phyloP scores from a whole-genome alignment of 2,329 filamentous ascomycete species.

The Colletotrichum caudatum region DNA sequence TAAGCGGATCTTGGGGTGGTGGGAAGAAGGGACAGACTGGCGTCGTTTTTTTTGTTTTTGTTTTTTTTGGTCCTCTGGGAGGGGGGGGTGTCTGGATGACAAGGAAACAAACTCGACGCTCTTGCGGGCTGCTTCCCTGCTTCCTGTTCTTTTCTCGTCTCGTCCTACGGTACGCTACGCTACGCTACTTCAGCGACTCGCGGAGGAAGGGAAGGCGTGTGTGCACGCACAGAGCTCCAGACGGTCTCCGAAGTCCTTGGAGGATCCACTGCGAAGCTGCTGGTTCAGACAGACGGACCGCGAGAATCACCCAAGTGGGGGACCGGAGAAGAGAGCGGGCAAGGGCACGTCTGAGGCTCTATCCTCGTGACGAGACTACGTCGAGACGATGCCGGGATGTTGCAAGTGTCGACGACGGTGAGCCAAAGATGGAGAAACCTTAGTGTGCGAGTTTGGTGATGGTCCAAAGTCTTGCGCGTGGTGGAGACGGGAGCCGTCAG shows the following conservation, averaged over 20 bases:
- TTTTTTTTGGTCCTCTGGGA: background rate
- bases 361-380: conserved; percentile 32
- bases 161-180: background rate
- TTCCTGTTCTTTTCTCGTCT: conserved; percentile 28
- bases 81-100: conserved; percentile 39
- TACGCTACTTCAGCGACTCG: conserved; percentile 22
- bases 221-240: conserved; percentile 40
- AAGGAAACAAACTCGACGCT: conserved; percentile 40
- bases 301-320: conserved; percentile 43
- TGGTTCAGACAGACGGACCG: conserved; percentile 40
- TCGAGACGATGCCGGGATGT: conserved; percentile 31
- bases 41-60: conserved; percentile 15
- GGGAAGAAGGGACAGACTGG: conserved; percentile 35
- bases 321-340: conserved; percentile 35
- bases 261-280: conserved; percentile 38
- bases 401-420: conserved; percentile 37
- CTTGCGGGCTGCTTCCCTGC: conserved; percentile 32
- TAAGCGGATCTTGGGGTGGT: conserved; percentile 36
- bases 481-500: conserved; percentile 4
- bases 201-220: conserved; percentile 19
- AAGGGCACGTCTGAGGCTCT: conserved; percentile 36
- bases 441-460: conserved; percentile 23
- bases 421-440: conserved; percentile 39
- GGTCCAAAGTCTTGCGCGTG: conserved; percentile 2
- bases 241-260: conserved; percentile 30